These are phyloP conservation scores for Aleurites moluccanus DNA, from an alignment of 441 rosid genomes.

Conservation along the genomic window DNA sequence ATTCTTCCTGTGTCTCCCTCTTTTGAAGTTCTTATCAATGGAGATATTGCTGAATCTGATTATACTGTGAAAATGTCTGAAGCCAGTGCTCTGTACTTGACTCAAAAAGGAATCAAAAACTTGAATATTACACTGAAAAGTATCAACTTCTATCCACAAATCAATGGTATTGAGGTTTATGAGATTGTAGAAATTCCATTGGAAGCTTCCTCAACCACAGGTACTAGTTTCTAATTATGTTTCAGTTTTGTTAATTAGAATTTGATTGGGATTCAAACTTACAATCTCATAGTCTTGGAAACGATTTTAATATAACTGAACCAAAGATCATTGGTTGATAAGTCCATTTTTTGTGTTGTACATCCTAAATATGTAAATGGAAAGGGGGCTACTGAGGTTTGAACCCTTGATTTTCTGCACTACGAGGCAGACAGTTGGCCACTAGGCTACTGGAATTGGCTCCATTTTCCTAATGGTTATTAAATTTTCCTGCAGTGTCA, in stretches of 20 bases:
- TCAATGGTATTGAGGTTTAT: slow-evolving; percentile 75
- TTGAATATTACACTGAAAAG: slow-evolving; percentile 66
- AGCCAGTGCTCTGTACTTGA: slow-evolving; percentile 49
- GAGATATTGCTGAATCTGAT: slow-evolving; percentile 45
- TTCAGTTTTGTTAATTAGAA: too few species aligned
- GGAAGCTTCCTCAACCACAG: slow-evolving; percentile 89
- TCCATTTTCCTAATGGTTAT: slow-evolving; percentile 8
- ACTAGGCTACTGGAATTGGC: slow-evolving; percentile 10
- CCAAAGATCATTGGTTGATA: neutral
- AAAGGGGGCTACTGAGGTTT: too few species aligned
- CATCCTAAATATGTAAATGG: too few species aligned
- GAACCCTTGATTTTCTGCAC: too few species aligned
- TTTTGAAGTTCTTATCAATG: slow-evolving; percentile 61
- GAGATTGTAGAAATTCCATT: slow-evolving; percentile 60
- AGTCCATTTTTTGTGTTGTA: neutral
- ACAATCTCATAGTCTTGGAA: neutral
- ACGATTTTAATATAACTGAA: too few species aligned
- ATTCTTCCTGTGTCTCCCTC: slow-evolving; percentile 74
- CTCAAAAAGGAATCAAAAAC: slow-evolving; percentile 37
- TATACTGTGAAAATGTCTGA: slow-evolving; percentile 53
- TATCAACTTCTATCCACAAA: slow-evolving; percentile 57
- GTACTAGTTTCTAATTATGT: slow-evolving; percentile 28
- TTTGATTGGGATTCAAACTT: neutral
- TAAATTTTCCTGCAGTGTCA: slow-evolving; percentile 55
- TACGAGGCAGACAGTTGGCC: too few species aligned